phyloP scores from a whole-genome alignment of 23 red algal genomes.

The Gracilaria vermiculophylla region DNA sequence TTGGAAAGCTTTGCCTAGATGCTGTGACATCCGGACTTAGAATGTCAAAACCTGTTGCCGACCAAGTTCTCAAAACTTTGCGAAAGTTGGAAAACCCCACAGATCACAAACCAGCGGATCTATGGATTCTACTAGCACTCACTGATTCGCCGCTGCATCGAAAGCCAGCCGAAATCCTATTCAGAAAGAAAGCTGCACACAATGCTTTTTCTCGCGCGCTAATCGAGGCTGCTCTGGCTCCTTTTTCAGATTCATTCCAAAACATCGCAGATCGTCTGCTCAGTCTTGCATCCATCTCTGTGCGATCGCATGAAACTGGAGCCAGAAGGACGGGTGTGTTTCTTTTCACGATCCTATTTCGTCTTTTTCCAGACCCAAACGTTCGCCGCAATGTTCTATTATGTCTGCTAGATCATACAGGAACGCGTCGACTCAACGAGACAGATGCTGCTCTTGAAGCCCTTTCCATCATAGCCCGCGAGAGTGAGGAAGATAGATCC shows the following conservation, averaged over 20 bases:
- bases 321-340: slow-evolving; percentile 40
- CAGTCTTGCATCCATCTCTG: slow-evolving; percentile 5
- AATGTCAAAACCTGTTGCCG: slow-evolving; percentile 50
- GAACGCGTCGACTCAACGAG: slow-evolving; percentile 25
- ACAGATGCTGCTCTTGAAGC: slow-evolving; percentile 60
- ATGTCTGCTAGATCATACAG: slow-evolving; percentile 56
- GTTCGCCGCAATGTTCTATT: slow-evolving; percentile 42
- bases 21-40: slow-evolving; percentile 44
- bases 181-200: slow-evolving; percentile 46
- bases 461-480: slow-evolving; percentile 32
- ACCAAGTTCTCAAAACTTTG: slow-evolving; percentile 31
- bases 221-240: slow-evolving; percentile 66
- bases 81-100: slow-evolving; percentile 15
- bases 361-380: slow-evolving; percentile 16
- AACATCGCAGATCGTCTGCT: slow-evolving; percentile 12
- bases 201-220: slow-evolving; percentile 4
- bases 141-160: slow-evolving; percentile 61
- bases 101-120: slow-evolving; percentile 56
- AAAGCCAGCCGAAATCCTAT: slow-evolving; percentile 58
- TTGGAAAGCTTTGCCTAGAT: slow-evolving; percentile 55
- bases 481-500: slow-evolving; percentile 28
- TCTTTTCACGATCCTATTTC: slow-evolving; percentile 42
- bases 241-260: slow-evolving; percentile 43
- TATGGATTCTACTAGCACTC: slow-evolving; percentile 61
- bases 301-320: slow-evolving; percentile 13